Conservation (phyloP, 164 flowering plant species). For the Umbellularia californica region DNA sequence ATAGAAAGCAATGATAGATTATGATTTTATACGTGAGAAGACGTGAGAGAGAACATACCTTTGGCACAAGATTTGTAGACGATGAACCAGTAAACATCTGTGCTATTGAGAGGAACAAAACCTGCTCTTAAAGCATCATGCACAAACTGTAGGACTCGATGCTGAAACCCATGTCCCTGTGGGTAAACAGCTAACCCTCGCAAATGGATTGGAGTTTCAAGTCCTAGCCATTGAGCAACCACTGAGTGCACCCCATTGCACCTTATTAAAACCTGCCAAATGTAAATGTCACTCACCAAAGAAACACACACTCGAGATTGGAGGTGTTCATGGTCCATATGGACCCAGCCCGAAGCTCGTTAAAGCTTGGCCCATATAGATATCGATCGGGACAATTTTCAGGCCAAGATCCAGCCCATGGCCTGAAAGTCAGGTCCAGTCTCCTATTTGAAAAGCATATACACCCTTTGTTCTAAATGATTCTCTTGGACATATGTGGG, state of each 20-base stretch:
- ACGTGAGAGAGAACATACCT: not conserved
- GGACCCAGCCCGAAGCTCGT: not conserved
- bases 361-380: not conserved
- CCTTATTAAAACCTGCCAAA: conserved; percentile 40
- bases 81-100: conserved; percentile 39
- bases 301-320: not conserved
- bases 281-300: not conserved
- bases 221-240: conserved; percentile 48
- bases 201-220: conserved; percentile 25
- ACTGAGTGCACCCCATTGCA: conserved; percentile 58
- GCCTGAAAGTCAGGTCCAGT: not conserved
- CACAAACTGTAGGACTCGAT: conserved; percentile 27
- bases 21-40: not conserved
- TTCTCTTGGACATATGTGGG: not conserved
- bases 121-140: conserved; percentile 30
- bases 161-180: conserved; percentile 39
- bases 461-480: not conserved
- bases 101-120: conserved; percentile 27
- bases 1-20: not conserved
- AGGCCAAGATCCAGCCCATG: not conserved
- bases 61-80: conserved; percentile 1
- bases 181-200: conserved; percentile 43
- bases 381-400: not conserved
- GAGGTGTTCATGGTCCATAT: not conserved
- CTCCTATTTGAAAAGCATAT: not conserved